These are phyloP conservation scores for Fusarium sp. DNA, from an alignment of 2,329 filamentous ascomycete genomes.

Conservation along the genomic window DNA sequence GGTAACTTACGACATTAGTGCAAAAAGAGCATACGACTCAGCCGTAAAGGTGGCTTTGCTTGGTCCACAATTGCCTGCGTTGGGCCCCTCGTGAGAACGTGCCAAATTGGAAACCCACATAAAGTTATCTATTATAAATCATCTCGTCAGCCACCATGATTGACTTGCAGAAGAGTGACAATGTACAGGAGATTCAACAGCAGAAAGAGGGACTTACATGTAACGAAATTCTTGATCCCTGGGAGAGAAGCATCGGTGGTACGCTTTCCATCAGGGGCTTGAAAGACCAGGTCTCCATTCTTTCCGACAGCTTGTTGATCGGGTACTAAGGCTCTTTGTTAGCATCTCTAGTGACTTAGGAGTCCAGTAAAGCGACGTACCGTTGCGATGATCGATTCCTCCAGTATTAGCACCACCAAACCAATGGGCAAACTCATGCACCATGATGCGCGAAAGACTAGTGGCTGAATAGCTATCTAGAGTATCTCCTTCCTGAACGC, in stretches of 20 bases:
- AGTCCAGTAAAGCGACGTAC: not conserved
- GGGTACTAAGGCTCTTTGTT: not conserved
- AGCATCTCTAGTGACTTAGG: not conserved
- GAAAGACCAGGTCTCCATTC: not conserved
- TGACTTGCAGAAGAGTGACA: fast-evolving
- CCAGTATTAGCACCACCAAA: not conserved
- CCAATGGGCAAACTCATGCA: slow-evolving; percentile 6
- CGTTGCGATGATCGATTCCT: not conserved
- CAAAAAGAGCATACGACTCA: not conserved
- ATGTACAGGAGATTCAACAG: fast-evolving
- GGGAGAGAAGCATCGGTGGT: not conserved
- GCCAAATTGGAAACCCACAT: slow-evolving; percentile 5
- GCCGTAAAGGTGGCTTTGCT: not conserved
- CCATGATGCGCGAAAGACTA: slow-evolving; percentile 9
- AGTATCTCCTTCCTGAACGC: not conserved
- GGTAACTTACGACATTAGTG: not conserved
- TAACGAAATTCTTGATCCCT: not conserved
- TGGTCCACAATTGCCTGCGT: not conserved
- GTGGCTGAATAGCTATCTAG: not conserved
- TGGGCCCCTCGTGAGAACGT: not conserved
- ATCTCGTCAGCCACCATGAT: not conserved
- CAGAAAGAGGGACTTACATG: not conserved
- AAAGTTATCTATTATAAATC: not conserved
- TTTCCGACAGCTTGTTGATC: slow-evolving; percentile 9
- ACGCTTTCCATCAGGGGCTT: not conserved